Base-by-base conservation (phyloP, 148 eudicot species). In the Diospyros lotus region DNA sequence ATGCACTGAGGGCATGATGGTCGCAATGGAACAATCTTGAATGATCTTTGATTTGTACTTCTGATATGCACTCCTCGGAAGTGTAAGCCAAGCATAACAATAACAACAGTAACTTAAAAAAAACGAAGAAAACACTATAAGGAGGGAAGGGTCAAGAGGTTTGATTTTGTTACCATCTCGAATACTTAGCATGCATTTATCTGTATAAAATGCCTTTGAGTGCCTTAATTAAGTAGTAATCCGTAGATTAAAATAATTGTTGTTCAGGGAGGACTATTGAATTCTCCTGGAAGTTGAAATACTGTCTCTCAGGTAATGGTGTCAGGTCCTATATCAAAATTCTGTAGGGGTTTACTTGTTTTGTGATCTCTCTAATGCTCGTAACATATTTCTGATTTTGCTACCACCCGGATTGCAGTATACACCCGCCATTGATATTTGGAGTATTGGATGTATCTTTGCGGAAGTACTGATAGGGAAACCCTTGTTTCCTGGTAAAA, bases 401-500 rank as follows among this genome's bases (percentile, higher is more conserved):
- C 58, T 71, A 61, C 11, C 40, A 52, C 58, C 73, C 63, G 63
- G 12, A 66, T 74, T 91, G 90, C 91, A 94, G 98, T 94, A 94
- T 82, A 92, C 97, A 38, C 93, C 95, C 6, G 98, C 98, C 43
- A 90, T 94, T 79, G 98, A 94, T 85, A 82, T 94, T 76, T 94
- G 98, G 98, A 87, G 98, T 80, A 84, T 92, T 66, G 98, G 98
- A 68, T 94, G 98, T 87, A 94, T 94, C 66, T 94, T 92, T 82
- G 98, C 93, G 1, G 97, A 92, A 84, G 95, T 94, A 15, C 76
- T 94, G 76, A 86, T 87, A 0, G 97, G 98, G 58, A 89, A 86
- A 82, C 98, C 97, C 71, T 78, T 94, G 71, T 94, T 94, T 78
- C 98, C 97, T 43, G 96, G 97, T 72, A 94, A 90, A 90, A 92